phyloP scores from a whole-genome alignment of 1,284 basidiomycete genomes.

The Hypsizygus ulmarius region DNA sequence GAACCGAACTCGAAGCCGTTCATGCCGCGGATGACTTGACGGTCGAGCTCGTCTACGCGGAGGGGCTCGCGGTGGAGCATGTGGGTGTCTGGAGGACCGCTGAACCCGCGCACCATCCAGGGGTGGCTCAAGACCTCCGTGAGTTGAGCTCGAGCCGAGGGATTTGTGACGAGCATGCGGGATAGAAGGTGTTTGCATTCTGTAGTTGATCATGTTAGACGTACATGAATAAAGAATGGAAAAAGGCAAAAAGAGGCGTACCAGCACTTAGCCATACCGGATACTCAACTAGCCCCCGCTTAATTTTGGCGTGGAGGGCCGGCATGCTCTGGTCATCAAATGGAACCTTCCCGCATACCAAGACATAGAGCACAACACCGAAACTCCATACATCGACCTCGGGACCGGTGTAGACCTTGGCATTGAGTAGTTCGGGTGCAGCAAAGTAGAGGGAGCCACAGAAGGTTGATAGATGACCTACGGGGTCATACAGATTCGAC shows the following conservation, averaged over 20 bases:
- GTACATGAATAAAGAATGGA: constrained; percentile 1
- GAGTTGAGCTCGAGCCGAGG: constrained; percentile 80
- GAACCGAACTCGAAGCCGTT: constrained; percentile 96
- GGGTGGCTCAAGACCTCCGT: constrained; percentile 88
- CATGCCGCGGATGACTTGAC: constrained; percentile 87
- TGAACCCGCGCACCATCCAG: constrained; percentile 94
- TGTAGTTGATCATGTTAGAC: constrained; percentile 27
- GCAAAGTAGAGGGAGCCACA: constrained; percentile 98
- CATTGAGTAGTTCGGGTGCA: constrained; percentile 94
- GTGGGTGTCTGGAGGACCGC: constrained; percentile 78
- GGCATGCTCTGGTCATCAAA: constrained; percentile 99
- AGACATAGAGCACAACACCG: constrained; percentile 95
- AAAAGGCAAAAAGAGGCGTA: constrained; percentile 35
- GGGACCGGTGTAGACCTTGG: constrained; percentile 94
- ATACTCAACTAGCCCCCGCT: constrained; percentile 95
- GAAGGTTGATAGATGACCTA: constrained; percentile 85
- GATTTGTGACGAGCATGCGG: constrained; percentile 95
- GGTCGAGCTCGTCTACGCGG: constrained; percentile 83
- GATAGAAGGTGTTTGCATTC: constrained; percentile 95
- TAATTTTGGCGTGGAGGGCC: constrained; percentile 98
- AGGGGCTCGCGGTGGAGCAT: constrained; percentile 88
- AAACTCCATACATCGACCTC: constrained; percentile 99
- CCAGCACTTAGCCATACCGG: constrained; percentile 94
- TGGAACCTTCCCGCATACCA: constrained; percentile 97
- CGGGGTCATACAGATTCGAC: constrained; percentile 94